Conservation (phyloP, 192 early-diverging fungal species). For the Dissophora globulifera region DNA sequence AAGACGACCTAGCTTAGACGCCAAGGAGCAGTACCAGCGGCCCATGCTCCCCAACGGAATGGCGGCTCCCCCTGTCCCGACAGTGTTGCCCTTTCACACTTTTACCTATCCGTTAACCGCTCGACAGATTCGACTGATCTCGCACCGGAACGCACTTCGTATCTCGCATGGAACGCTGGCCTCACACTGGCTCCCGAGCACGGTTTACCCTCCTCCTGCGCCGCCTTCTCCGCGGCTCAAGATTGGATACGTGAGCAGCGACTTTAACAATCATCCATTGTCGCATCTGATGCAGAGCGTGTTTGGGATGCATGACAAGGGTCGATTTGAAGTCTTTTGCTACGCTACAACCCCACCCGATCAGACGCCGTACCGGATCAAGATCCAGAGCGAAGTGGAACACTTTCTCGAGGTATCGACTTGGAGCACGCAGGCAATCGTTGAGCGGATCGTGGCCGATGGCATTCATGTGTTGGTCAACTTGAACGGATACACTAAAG, state of each 20-base stretch:
- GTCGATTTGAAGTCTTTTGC: conserved; percentile 77
- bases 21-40: conserved; percentile 29
- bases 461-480: conserved; percentile 92
- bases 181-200: conserved; percentile 62
- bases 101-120: conserved; percentile 92
- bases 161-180: conserved; percentile 73
- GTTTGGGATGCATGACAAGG: conserved; percentile 90
- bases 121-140: conserved; percentile 86
- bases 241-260: conserved; percentile 91
- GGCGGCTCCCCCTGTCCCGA: conserved; percentile 75
- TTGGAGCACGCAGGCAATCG: conserved; percentile 80
- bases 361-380: conserved; percentile 78
- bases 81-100: conserved; percentile 93
- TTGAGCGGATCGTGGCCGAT: conserved; percentile 78
- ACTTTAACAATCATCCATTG: conserved; percentile 94
- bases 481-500: conserved; percentile 97
- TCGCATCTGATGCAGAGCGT: conserved; percentile 95
- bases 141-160: conserved; percentile 85
- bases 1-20: conserved; percentile 15
- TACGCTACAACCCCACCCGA: conserved; percentile 88
- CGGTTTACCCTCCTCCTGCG: conserved; percentile 81
- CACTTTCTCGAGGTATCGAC: conserved; percentile 81
- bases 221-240: conserved; percentile 73
- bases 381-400: conserved; percentile 80
- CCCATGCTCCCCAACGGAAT: conserved; percentile 51